Evolutionary conservation across 176 grass and related monocot species (phyloP), one percentile per base, ranked within the genome.

Genomic region (Microstegium vimineum): DNA sequence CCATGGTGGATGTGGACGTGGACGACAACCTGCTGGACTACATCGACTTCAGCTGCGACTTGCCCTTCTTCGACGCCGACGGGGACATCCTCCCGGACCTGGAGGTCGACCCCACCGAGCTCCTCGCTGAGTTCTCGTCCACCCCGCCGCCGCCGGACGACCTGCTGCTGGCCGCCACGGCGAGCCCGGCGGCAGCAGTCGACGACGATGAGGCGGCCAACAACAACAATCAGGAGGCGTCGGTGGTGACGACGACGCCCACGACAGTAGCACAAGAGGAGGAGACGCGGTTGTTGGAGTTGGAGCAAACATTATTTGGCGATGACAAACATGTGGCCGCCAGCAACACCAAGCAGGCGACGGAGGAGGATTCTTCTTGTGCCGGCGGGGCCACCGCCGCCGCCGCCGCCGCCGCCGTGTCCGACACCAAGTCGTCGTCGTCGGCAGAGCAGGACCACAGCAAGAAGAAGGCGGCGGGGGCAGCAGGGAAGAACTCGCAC

Each of bases 1-100:
- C 52, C 20, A 60, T 89, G 76, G 77, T 64, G 6, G 81, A 70
- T 62, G 79, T 71, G 33, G 81, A 70, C 67, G 79, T 71, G 33
- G 86, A 85, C 18, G 74, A 70, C 81, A 82, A 92, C 28, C 83
- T 94, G 43, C 90, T 97, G 18, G 85, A 92, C 52, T 94, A 95
- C 86, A 95, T 99, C 84, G 87, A 93, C 88, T 99, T 99, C 77
- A 86, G 74, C 38, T 80, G 89, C 83, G 91, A 89, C 80, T 62
- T 91, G 4, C 64, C 90, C 86, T 77, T 90, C 68, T 80, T 83
- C 68, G 75, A 87, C 38, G 81, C 89, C 10, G 82, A 92, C 56
- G 96, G 96, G 12, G 93, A 99, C 31, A 51, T 94, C 45, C 86
- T 99, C 66, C 96, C 93, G 2, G 91, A 94, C 88, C 96, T 99